These are phyloP conservation scores for Diversispora eburnea DNA, from an alignment of 192 early-diverging fungal species.

Conservation along the genomic window DNA sequence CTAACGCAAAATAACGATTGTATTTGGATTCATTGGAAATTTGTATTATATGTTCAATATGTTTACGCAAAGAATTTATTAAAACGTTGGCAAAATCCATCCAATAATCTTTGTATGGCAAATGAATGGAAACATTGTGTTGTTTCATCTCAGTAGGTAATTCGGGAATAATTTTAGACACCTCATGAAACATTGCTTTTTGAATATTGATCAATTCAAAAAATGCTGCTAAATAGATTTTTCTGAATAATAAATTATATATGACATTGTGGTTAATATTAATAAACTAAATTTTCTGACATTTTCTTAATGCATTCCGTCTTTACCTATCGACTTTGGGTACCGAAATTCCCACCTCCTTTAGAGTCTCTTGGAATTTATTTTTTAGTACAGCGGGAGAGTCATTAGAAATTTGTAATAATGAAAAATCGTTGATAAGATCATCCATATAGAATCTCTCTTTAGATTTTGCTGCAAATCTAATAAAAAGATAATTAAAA, in stretches of 20 bases:
- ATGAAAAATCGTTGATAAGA: background rate
- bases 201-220: slow-evolving; percentile 20
- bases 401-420: background rate
- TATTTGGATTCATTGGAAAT: slow-evolving; percentile 2
- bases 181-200: slow-evolving; percentile 17
- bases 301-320: too few species aligned
- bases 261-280: too few species aligned
- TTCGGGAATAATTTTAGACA: background rate
- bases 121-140: background rate
- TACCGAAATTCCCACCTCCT: background rate
- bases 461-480: background rate
- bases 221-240: slow-evolving; percentile 22
- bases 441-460: background rate
- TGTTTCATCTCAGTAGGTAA: slow-evolving; percentile 14
- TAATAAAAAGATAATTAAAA: too few species aligned
- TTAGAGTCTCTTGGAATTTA: background rate
- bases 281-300: too few species aligned
- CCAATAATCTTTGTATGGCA: slow-evolving; percentile 6
- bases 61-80: background rate
- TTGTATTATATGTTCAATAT: slow-evolving; percentile 6
- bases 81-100: background rate
- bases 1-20: background rate
- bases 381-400: background rate
- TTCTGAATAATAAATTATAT: background rate
- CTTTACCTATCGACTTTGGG: background rate